Base-by-base conservation (phyloP, 768 basidiomycete species). In the Kockovaella imperatae region DNA sequence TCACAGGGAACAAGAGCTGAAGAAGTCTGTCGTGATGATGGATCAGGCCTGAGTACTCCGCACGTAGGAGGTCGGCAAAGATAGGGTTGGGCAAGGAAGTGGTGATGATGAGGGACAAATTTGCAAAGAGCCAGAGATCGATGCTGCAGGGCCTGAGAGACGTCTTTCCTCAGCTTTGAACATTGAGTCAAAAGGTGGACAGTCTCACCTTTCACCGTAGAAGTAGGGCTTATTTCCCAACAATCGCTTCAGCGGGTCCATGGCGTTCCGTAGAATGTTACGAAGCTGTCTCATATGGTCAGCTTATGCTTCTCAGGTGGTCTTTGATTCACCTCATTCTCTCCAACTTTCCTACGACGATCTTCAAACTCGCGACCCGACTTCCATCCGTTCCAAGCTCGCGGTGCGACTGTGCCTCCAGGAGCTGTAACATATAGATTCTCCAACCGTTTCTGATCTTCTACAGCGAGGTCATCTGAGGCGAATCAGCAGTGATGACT, bases 351-450 rank as follows among this genome's bases (percentile, higher is more conserved):
- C 30, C 55, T 43, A 28, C 49, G 38, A n/a, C 64, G 39, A 15
- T 53, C 40, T 31, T 57, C 64, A 25, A 45, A 31, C 39, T 66
- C 59, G 18, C 50, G 29, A 3, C 58, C 64, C 0, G 58, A 52
- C 4, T 50, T 50, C 60, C 60, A 66, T n/a, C 63, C 63, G 23
- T 42, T 49, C 63, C 63, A 65, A 20, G 52, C 57, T 28, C 54
- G 35, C 18, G 64, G 64, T 7, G 59, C 60, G 18, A 49, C 21
- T 14, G 64, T 66, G 6, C 64, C 64, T 21, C 52, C 64, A 1
- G 64, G 60, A 8, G 49, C 63, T 6, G 56, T 52, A 13, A 66
- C 54, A 32, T 49, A 54, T 15, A 32, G 47, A 11, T 59, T 57
- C 28, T 51, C 48, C 4, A 50, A 23, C 32, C 45, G 34, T 20